phyloP scores from a whole-genome alignment of 768 basidiomycete species.

The Tricholoma saponaceum region DNA sequence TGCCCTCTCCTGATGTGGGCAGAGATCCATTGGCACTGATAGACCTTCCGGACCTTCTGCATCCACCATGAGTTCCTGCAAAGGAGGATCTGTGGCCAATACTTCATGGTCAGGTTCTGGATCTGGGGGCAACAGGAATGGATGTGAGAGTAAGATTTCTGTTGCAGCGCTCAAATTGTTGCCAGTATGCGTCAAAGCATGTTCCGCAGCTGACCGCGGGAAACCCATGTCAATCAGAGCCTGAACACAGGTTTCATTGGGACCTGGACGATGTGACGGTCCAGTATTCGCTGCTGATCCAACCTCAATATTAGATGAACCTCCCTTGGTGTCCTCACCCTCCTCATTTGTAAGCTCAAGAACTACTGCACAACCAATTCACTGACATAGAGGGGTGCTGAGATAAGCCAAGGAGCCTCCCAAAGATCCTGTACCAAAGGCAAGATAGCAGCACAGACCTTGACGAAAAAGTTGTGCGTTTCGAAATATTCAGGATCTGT shows the following conservation, averaged over 20 bases:
- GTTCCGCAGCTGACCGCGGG: conserved; percentile 77
- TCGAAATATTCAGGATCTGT: conserved; percentile 80
- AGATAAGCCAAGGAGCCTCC: conserved; percentile 79
- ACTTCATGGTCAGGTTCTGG: conserved; percentile 40
- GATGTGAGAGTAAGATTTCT: conserved; percentile 79
- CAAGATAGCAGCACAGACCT: conserved; percentile 63
- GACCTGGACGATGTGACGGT: conserved; percentile 37
- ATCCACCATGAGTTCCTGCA: conserved; percentile 1
- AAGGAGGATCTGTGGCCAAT: conserved; percentile 4
- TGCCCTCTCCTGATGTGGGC: conserved; percentile 22
- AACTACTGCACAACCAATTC: conserved; percentile 74
- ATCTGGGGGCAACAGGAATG: conserved; percentile 72
- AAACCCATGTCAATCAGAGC: conserved; percentile 98
- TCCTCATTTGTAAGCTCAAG: conserved; percentile 82
- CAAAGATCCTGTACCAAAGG: conserved; percentile 71
- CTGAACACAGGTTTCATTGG: conserved; percentile 75
- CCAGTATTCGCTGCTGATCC: conserved; percentile 20
- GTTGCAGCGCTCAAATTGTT: conserved; percentile 91
- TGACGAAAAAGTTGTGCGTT: conserved; percentile 82
- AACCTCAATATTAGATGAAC: conserved; percentile 30
- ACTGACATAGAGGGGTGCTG: conserved; percentile 69
- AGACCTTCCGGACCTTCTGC: conserved; percentile 7
- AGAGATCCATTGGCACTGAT: conserved; percentile 21
- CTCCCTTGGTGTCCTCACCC: conserved; percentile 63
- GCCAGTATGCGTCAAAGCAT: conserved; percentile 76